Evolutionary conservation across 306 rosid genomes (phyloP).

Genomic region (Citrullus mucosospermus): DNA sequence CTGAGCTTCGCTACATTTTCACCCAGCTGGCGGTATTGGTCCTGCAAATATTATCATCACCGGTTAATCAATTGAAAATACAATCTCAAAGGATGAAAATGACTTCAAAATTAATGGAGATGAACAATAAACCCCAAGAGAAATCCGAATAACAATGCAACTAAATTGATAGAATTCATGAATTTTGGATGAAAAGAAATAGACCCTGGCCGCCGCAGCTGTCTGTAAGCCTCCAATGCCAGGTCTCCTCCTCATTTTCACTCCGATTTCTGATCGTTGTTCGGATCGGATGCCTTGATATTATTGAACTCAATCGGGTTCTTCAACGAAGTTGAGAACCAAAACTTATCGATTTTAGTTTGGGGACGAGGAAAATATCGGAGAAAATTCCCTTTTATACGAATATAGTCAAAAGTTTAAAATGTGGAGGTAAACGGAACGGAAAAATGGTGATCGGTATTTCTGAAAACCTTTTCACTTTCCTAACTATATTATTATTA

Average conservation of each 20-base stretch:
- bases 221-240: conserved; percentile 89
- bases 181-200: neutral
- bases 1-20: conserved; percentile 91
- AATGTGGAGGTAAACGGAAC: no score
- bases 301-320: neutral
- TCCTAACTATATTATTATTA: no score
- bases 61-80: neutral
- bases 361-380: neutral
- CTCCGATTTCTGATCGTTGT: neutral
- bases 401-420: no score
- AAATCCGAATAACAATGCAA: neutral
- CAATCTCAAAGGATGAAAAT: neutral
- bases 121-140: neutral
- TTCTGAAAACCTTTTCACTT: no score
- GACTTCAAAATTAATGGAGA: neutral
- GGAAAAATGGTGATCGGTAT: no score
- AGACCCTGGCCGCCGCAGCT: conserved; percentile 72
- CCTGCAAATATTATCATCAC: conserved; percentile 14
- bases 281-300: neutral
- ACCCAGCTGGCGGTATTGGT: conserved; percentile 70
- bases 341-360: neutral
- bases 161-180: neutral
- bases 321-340: neutral
- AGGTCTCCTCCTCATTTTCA: conserved; percentile 71
- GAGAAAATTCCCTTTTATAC: neutral